Conservation (phyloP, 495 filamentous ascomycete species). For the Hamigera avellanea region DNA sequence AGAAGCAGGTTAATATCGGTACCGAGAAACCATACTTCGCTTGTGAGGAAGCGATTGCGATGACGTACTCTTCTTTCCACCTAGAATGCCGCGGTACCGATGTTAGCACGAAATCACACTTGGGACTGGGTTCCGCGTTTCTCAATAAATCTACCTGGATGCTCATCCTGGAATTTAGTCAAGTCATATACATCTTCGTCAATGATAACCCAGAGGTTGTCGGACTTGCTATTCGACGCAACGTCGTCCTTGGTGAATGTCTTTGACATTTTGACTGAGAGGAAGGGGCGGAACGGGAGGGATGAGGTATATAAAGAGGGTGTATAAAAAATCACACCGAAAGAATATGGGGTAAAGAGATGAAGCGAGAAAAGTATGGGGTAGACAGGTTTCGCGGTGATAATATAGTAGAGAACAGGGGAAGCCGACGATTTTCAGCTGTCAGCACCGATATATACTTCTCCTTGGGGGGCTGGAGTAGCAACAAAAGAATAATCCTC, state of each 20-base stretch:
- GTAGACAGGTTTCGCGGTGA: too few relatives aligned
- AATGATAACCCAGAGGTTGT: constrained; percentile 80
- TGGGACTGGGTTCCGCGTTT: too few relatives aligned
- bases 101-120: constrained; percentile 10
- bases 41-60: background rate
- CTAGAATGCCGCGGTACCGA: constrained; percentile 23
- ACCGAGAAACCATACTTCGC: constrained; percentile 3
- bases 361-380: constrained; percentile 2
- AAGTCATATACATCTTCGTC: constrained; percentile 97
- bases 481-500: too few relatives aligned
- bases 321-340: too few relatives aligned
- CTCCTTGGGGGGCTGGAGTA: too few relatives aligned
- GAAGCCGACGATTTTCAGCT: too few relatives aligned
- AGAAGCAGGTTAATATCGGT: constrained; percentile 7
- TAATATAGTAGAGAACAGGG: too few relatives aligned
- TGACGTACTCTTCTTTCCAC: constrained; percentile 84
- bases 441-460: too few relatives aligned
- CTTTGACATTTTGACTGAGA: constrained; percentile 57
- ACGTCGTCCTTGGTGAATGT: constrained; percentile 77
- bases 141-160: constrained; percentile 51
- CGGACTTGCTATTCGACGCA: constrained; percentile 75
- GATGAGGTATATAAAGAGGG: constrained; percentile 1
- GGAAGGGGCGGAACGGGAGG: background rate
- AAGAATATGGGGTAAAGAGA: constrained; percentile 2
- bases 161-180: constrained; percentile 87